These are phyloP conservation scores for Pseudonitzschia pungens DNA, from an alignment of 108 stramenopile species.

Conservation along the genomic window DNA sequence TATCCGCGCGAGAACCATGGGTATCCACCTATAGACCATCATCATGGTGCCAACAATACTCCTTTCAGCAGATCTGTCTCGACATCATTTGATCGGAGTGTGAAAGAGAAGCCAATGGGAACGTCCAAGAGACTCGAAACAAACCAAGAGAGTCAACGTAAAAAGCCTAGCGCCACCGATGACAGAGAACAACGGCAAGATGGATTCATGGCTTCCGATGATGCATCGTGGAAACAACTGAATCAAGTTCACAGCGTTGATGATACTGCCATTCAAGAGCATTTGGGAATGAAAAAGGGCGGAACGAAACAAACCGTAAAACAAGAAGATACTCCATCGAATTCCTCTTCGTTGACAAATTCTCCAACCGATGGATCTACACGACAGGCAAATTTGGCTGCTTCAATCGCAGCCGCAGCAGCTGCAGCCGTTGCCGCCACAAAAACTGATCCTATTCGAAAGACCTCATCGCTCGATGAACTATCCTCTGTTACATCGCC, in stretches of 20 bases:
- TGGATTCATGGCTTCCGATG: constrained; percentile 38
- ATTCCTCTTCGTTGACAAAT: constrained; percentile 53
- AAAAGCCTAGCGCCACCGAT: constrained; percentile 7
- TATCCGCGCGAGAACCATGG: constrained; percentile 14
- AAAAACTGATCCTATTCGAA: constrained; percentile 7
- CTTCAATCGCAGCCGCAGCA: constrained; percentile 13
- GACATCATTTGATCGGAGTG: constrained; percentile 53
- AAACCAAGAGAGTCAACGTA: not conserved
- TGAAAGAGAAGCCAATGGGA: constrained; percentile 29
- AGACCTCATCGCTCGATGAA: constrained; percentile 48
- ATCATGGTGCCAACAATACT: constrained; percentile 8
- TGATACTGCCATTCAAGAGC: constrained; percentile 53
- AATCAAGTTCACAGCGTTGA: constrained; percentile 68
- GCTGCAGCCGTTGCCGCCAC: constrained; percentile 27
- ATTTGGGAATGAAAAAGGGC: constrained; percentile 23
- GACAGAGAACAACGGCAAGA: constrained; percentile 8
- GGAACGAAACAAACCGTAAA: constrained; percentile 3
- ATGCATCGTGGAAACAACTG: constrained; percentile 62
- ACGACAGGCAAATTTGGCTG: constrained; percentile 22
- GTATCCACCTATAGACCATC: constrained; percentile 23
- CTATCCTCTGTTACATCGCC: constrained; percentile 51
- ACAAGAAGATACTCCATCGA: constrained; percentile 33
- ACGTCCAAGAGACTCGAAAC: constrained; percentile 15
- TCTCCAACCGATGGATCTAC: constrained; percentile 55
- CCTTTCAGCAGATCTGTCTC: constrained; percentile 52